phyloP scores from a whole-genome alignment of 768 basidiomycete species.

The Artomyces pyxidatus region DNA sequence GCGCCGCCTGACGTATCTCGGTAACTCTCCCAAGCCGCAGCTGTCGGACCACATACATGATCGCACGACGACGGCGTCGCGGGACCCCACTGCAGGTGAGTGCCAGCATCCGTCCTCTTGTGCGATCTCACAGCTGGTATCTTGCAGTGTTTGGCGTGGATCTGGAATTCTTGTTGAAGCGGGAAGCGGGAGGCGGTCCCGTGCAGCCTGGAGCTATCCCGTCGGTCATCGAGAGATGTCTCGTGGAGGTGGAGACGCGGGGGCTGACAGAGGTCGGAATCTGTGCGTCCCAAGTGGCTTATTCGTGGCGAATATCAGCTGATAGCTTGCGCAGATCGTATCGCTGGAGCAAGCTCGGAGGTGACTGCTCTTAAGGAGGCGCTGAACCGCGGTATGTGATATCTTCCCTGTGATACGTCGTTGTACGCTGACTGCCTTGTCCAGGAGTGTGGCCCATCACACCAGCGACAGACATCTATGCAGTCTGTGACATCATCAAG shows the following conservation, averaged over 20 bases:
- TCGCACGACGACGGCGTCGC: slow-evolving; percentile 46
- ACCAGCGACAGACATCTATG: slow-evolving; percentile 64
- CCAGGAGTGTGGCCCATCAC: slow-evolving; percentile 55
- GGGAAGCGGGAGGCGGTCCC: slow-evolving; percentile 47
- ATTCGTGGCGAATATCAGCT: not conserved
- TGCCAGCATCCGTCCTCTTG: slow-evolving; percentile 30
- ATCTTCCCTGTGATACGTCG: not conserved
- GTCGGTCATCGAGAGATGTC: slow-evolving; percentile 52
- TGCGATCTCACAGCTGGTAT: not conserved
- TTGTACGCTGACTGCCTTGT: not conserved
- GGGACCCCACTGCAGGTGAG: slow-evolving; percentile 72
- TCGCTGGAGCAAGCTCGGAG: slow-evolving; percentile 67
- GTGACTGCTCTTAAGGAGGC: slow-evolving; percentile 65
- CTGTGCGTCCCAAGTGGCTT: slow-evolving; percentile 39
- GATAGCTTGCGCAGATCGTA: slow-evolving; percentile 48
- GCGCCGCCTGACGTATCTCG: slow-evolving; percentile 74
- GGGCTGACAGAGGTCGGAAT: slow-evolving; percentile 79
- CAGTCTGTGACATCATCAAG: slow-evolving; percentile 77
- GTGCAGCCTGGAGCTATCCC: slow-evolving; percentile 56
- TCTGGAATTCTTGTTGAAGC: slow-evolving; percentile 55
- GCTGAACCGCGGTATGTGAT: slow-evolving; percentile 56
- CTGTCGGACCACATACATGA: slow-evolving; percentile 67
- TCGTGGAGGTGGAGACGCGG: slow-evolving; percentile 64
- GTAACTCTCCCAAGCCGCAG: slow-evolving; percentile 65
- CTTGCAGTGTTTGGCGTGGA: slow-evolving; percentile 58